Percentiles rank a stretch among this genome's conserved stretches.
phyloP scores from a whole-genome alignment of 345 rosid species.

The Rubroshorea leprosula region DNA sequence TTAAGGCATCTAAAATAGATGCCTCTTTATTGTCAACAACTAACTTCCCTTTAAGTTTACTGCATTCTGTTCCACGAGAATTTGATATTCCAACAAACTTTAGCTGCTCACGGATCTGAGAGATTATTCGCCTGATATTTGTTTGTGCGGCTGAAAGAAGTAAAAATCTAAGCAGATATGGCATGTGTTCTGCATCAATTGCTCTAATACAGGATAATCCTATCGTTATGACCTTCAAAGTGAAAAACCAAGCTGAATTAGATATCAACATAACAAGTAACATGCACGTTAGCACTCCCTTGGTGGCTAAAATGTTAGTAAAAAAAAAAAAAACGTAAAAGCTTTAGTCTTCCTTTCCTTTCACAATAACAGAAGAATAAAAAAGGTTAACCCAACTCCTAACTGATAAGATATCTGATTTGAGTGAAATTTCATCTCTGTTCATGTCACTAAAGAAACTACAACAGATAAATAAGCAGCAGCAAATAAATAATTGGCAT shows the following conservation, averaged over 20 bases:
- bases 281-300: neutral
- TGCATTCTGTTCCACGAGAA: slow-evolving; percentile 31
- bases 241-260: neutral
- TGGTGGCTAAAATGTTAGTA: neutral
- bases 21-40: slow-evolving; percentile 45
- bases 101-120: slow-evolving; percentile 60
- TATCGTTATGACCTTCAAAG: slow-evolving; percentile 51
- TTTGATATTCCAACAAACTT: slow-evolving; percentile 54
- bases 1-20: slow-evolving; percentile 64
- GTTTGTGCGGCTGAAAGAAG: slow-evolving; percentile 67
- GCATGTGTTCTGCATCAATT: slow-evolving; percentile 64
- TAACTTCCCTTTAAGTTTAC: slow-evolving; percentile 62
- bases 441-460: neutral
- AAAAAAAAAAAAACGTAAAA: slow-evolving; percentile 3
- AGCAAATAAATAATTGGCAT: no score
- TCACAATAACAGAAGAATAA: no score
- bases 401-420: neutral
- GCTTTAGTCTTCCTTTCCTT: no score
- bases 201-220: slow-evolving; percentile 76
- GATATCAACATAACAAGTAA: neutral
- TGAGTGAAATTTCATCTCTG: neutral
- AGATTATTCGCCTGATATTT: slow-evolving; percentile 65
- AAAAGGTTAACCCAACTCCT: no score
- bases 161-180: slow-evolving; percentile 65
- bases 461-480: neutral